Evolutionary conservation across 2,329 filamentous ascomycete genomes (phyloP), one percentile per base, ranked within the genome.

Genomic region (Fusarium hostae): DNA sequence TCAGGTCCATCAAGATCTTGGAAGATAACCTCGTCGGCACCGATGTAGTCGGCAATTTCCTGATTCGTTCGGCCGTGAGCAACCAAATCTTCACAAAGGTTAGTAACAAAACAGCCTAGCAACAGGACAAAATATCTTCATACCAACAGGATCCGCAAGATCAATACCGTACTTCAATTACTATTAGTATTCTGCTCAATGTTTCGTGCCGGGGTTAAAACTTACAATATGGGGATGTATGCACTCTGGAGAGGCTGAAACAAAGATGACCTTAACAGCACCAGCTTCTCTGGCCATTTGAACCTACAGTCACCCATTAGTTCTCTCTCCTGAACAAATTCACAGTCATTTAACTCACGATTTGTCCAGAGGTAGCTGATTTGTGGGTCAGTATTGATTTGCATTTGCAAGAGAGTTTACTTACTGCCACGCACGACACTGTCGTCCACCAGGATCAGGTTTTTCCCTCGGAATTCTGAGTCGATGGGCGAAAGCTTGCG

Each of bases 401-500:
- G 20, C 12, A 10, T 10, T 39, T 18, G 5, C 6, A 8, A 18
- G 7, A 7, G 5, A 26, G 9, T 24, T 28, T 50, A 32, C 60
- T 51, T 40, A 70, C 63, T 73, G 44, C 94, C 95, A 40, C 95
- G 89, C 8, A 97, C 95, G 65, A 97, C 94, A 75, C 90, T 94
- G 82, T 98, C 95, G 75, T 98, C 95, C 3, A 98, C 93, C 1
- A 98, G 84, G 15, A 94, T 86, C 11, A 98, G 92, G 65, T 91
- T 92, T 75, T 92, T 91, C 73, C 88, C 93, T 63, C 90, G 86
- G 81, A 98, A 98, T 79, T 98, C 94, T 40, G 91, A 90, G 30
- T 91, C 89, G 82, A 98, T 97, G 24, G 95, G 90, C 67, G 93
- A 95, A 41, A 98, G 87, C 83, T 98, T 98, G 52, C 95, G 89